Percentiles rank a stretch among this genome's conserved stretches.
phyloP scores from a whole-genome alignment of 805 yeast species.

The Wickerhamiella australiensis region DNA sequence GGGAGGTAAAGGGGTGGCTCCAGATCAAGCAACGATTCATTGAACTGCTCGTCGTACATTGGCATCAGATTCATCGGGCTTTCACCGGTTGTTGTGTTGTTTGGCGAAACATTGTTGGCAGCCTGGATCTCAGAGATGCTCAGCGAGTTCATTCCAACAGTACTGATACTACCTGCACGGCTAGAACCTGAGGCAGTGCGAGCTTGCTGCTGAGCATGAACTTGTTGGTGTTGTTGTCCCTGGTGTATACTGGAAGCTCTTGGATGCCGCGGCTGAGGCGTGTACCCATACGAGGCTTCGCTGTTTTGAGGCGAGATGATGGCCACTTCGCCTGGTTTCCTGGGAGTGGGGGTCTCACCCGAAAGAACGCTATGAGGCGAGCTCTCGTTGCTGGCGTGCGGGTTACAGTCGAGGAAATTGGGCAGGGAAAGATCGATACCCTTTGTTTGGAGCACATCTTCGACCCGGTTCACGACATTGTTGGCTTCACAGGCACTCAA shows the following conservation, averaged over 20 bases:
- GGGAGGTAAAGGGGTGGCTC: slow-evolving; percentile 10
- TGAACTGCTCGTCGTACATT: slow-evolving; percentile 7
- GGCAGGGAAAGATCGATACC: slow-evolving; percentile 13
- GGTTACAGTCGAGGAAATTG: slow-evolving; percentile 12
- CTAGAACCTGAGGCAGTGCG: not conserved
- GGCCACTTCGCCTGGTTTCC: not conserved
- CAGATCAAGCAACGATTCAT: slow-evolving; percentile 7
- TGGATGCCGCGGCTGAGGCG: not conserved
- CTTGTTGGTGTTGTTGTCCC: not conserved
- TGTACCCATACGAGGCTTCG: not conserved
- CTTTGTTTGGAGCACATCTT: slow-evolving; percentile 12
- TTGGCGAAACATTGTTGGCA: not conserved
- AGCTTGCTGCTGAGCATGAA: not conserved
- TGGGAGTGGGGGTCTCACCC: not conserved
- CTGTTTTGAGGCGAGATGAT: not conserved
- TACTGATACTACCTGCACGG: not conserved
- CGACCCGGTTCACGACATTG: slow-evolving; percentile 12
- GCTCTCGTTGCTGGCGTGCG: slow-evolving; percentile 4
- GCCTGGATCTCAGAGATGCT: not conserved
- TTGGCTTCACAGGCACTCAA: not conserved
- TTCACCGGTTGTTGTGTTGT: not conserved
- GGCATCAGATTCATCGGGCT: slow-evolving; percentile 4
- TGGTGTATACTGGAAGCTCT: too few species aligned
- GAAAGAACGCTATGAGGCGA: slow-evolving; percentile 3
- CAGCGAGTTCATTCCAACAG: not conserved